A percentile compares a stretch with the other conserved stretches of the same genome.
These are phyloP conservation scores for Mucor saturninus DNA, from an alignment of 371 early-diverging fungal species.

Conservation along the genomic window DNA sequence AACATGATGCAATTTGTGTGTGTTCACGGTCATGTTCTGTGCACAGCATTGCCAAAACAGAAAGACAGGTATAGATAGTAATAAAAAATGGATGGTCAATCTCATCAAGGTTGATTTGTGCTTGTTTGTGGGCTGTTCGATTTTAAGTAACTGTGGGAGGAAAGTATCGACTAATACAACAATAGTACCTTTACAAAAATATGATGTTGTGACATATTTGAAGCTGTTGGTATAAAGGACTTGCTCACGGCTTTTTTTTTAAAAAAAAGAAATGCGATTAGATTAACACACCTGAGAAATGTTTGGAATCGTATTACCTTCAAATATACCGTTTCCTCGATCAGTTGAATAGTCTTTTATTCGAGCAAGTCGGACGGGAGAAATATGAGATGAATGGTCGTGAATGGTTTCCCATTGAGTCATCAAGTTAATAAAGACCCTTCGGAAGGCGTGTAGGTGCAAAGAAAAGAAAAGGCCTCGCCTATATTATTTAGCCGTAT, in stretches of 20 bases:
- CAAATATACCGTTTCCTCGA: conserved; percentile 7
- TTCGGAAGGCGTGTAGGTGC: background rate
- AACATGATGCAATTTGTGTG: background rate
- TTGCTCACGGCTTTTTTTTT: background rate
- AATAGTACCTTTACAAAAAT: too few relatives aligned
- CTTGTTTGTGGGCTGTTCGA: background rate
- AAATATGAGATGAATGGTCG: conserved; percentile 16
- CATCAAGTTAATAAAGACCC: background rate
- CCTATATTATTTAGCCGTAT: too few relatives aligned
- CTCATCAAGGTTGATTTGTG: background rate
- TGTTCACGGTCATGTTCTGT: background rate
- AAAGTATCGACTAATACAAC: too few relatives aligned
- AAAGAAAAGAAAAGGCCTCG: too few relatives aligned
- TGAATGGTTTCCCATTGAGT: conserved; percentile 17
- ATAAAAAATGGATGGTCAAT: background rate
- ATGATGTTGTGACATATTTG: too few relatives aligned
- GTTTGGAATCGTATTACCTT: background rate
- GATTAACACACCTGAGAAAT: background rate
- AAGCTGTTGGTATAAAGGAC: too few relatives aligned
- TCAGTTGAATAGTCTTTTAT: conserved; percentile 10
- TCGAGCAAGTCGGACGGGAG: background rate
- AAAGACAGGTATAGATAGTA: background rate
- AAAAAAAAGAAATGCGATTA: background rate
- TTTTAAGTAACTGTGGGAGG: too few relatives aligned
- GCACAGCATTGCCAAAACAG: background rate